phyloP scores from a whole-genome alignment of 2,329 filamentous ascomycete genomes.

The Davidsoniella virescens region DNA sequence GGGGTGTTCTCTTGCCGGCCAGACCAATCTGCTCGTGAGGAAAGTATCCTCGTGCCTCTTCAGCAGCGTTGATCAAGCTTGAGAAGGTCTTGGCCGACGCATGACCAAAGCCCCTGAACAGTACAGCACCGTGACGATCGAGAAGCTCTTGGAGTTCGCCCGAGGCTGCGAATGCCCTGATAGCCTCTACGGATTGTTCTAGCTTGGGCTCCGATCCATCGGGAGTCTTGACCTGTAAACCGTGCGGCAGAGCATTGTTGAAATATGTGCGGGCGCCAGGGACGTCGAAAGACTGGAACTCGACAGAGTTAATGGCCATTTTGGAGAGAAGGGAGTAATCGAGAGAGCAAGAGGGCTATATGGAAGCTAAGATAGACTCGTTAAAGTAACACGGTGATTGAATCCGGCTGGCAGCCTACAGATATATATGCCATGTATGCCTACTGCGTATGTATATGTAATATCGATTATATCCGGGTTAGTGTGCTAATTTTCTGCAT shows the following conservation, averaged over 20 bases:
- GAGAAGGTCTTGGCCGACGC: constrained; percentile 15
- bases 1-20: constrained; percentile 14
- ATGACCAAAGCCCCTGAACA: constrained; percentile 12
- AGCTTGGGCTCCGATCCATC: constrained; percentile 2
- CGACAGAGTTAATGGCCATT: constrained; percentile 5
- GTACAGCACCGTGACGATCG: constrained; percentile 12
- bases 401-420: too few species aligned
- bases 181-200: constrained; percentile 5
- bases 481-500: too few species aligned
- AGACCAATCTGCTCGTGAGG: constrained; percentile 19
- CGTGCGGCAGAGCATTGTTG: constrained; percentile 10
- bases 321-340: not conserved
- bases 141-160: constrained; percentile 12
- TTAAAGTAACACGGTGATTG: too few species aligned
- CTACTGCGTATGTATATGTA: too few species aligned
- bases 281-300: constrained; percentile 12
- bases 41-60: constrained; percentile 11
- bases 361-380: too few species aligned
- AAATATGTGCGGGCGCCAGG: constrained; percentile 13
- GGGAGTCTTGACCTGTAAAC: constrained; percentile 8
- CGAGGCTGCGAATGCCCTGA: constrained; percentile 8
- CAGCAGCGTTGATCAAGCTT: constrained; percentile 12
- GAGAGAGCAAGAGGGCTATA: too few species aligned
- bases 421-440: too few species aligned
- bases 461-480: too few species aligned